Percentiles rank a stretch among this genome's conserved stretches.
These are phyloP conservation scores for Aureobasidium musti DNA, from an alignment of 2,329 filamentous ascomycete genomes.

Conservation along the genomic window DNA sequence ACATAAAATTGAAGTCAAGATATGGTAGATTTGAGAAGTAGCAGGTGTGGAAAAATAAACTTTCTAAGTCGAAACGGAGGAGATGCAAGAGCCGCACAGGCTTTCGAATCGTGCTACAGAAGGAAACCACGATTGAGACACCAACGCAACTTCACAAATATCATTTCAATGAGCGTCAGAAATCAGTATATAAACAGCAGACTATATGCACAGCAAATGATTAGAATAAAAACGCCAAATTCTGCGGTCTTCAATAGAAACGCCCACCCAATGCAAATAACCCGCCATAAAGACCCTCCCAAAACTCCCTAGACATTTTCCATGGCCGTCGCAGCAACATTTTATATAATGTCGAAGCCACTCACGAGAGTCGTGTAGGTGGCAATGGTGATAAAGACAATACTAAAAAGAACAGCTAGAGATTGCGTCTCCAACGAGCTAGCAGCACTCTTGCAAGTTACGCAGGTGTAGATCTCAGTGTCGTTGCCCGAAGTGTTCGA, in stretches of 20 bases:
- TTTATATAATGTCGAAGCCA: slow-evolving; percentile 11
- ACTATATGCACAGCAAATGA: slow-evolving; percentile 2
- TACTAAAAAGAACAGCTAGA: slow-evolving; percentile 58
- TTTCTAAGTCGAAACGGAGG: neutral
- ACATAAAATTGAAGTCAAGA: neutral
- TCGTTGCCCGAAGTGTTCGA: slow-evolving; percentile 46
- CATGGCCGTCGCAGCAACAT: neutral
- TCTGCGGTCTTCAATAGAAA: neutral
- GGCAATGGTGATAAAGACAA: slow-evolving; percentile 57
- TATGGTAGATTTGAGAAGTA: neutral
- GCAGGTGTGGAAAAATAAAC: neutral
- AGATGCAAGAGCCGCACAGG: neutral
- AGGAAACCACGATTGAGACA: neutral
- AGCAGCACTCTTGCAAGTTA: slow-evolving; percentile 59
- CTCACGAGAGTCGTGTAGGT: slow-evolving; percentile 58
- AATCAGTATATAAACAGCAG: neutral
- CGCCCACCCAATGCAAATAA: slow-evolving; percentile 22
- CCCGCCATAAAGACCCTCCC: neutral
- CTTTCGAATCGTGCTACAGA: neutral
- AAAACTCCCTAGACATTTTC: neutral
- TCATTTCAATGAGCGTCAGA: neutral
- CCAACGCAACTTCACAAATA: neutral
- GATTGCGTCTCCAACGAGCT: slow-evolving; percentile 58
- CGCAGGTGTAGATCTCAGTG: slow-evolving; percentile 44
- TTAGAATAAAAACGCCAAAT: neutral